Evolutionary conservation across 1,284 basidiomycete genomes (phyloP), one percentile per base, ranked within the genome.

Genomic region (Mrakiaceae sp.): DNA sequence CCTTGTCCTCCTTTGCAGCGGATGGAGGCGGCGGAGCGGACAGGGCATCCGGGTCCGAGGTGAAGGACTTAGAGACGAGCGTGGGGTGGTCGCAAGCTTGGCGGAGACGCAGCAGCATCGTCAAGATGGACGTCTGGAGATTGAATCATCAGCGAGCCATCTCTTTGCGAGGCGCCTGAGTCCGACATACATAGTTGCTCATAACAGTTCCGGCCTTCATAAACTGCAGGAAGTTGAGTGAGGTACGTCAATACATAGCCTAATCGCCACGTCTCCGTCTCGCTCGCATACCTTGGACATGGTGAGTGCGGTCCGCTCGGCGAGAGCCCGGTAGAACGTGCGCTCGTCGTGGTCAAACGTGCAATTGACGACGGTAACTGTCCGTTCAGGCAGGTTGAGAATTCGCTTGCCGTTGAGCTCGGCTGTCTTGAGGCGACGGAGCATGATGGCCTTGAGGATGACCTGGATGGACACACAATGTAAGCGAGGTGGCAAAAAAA

Each of bases 1-100:
- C 72, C 44, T 81, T 82, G 11, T 79, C 77, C 27, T 81, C 79
- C 39, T 61, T 51, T 16, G 48, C 42, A 3, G 49, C 50, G 53
- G 5, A 48, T 40, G 14, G 57, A 8, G 42, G 80, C 0, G 80
- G 77, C 1, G 78, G 74, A 67, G 87, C 84, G 27, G 27, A 27
- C 0, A 90, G 77, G 0, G 86, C 88, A 60, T 88, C 87, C 12
- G 80, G 76, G 70, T 92, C 90, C 6, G 80, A 77, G 69, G 80
- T 81, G 70, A 87, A 86, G 69, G 90, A 85, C 64, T 85, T 84
- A 2, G 85, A 83, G 12, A 94, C 84, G 9, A 96, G 81, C 0
- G 83, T 80, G 0, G 92, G 91, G 72, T 96, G 93, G 70, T 90
- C 87, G 73, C 92, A 95, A 0, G 92, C 91, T 82, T 97, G 94